Conservation (phyloP, 1,284 basidiomycete species). For the Cutaneotrichosporon sp. region DNA sequence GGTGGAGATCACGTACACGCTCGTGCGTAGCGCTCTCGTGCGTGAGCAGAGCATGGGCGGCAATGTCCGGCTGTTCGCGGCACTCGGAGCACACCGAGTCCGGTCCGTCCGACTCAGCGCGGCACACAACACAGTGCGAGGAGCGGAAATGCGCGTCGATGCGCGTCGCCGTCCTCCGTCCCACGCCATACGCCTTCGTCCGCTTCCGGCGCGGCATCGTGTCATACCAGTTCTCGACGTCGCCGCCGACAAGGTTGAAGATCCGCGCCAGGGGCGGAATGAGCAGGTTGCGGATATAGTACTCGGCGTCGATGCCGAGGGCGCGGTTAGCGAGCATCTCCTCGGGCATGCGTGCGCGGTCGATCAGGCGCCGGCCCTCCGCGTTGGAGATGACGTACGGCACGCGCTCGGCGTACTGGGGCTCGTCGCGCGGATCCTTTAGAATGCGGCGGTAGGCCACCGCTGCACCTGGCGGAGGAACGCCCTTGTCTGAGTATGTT, state of each 20-base stretch:
- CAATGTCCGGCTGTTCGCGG: constrained; percentile 54
- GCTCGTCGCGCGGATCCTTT: constrained; percentile 72
- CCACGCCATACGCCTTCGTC: constrained; percentile 49
- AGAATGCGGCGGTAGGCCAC: constrained; percentile 73
- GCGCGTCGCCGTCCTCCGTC: background rate
- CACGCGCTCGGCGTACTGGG: constrained; percentile 87
- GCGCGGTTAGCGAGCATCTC: constrained; percentile 68
- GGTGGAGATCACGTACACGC: constrained; percentile 58
- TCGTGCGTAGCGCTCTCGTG: constrained; percentile 60
- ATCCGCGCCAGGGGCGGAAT: constrained; percentile 86
- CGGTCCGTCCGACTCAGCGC: background rate
- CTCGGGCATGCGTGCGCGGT: constrained; percentile 73
- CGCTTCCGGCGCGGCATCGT: constrained; percentile 63
- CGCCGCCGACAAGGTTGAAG: constrained; percentile 86
- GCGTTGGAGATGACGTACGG: constrained; percentile 82
- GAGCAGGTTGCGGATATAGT: constrained; percentile 83
- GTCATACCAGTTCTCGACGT: constrained; percentile 81
- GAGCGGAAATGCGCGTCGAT: constrained; percentile 22
- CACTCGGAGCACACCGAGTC: constrained; percentile 68
- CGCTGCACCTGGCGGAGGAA: constrained; percentile 83
- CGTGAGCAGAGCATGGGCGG: constrained; percentile 58
- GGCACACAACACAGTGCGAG: constrained; percentile 9
- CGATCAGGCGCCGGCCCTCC: constrained; percentile 65
- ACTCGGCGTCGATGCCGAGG: constrained; percentile 70
- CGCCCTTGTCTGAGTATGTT: constrained; percentile 80